phyloP scores from a whole-genome alignment of 169 alveolate species.

The Plasmodium relictum region DNA sequence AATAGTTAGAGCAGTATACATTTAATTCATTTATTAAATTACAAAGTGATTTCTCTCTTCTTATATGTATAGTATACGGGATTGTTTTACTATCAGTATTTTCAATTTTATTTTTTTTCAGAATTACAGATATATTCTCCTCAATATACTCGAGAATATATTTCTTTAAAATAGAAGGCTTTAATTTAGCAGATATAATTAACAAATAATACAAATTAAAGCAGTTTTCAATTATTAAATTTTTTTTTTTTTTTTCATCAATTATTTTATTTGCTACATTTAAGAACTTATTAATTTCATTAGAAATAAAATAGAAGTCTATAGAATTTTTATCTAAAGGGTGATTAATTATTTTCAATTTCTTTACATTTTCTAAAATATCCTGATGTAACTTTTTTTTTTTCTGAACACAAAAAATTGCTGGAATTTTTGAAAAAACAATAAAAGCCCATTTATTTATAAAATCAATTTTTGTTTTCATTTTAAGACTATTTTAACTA shows the following conservation, averaged over 20 bases:
- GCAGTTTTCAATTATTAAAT: constrained; percentile 8
- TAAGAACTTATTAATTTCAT: constrained; percentile 27
- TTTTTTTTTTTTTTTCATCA: not conserved
- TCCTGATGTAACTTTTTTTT: constrained; percentile 21
- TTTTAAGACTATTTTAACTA: not conserved
- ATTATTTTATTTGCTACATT: not conserved
- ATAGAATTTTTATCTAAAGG: constrained; percentile 43
- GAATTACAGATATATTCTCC: constrained; percentile 5
- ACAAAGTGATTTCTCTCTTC: constrained; percentile 30
- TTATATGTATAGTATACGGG: constrained; percentile 47
- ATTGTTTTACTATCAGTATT: constrained; percentile 14
- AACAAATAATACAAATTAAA: constrained; percentile 43
- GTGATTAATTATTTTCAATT: constrained; percentile 25
- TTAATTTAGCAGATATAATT: constrained; percentile 30
- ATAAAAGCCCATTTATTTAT: constrained; percentile 27
- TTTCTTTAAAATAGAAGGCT: constrained; percentile 13
- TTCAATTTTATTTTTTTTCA: not conserved
- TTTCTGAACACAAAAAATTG: constrained; percentile 23
- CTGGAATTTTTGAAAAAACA: constrained; percentile 29
- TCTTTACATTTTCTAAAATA: constrained; percentile 21
- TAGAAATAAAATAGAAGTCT: constrained; percentile 38
- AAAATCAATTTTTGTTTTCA: constrained; percentile 1
- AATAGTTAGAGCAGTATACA: constrained; percentile 15
- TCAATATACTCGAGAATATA: constrained; percentile 31
- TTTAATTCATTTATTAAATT: constrained; percentile 17